Conservation (phyloP, 2,329 filamentous ascomycete genomes). For the Myriosclerotinia curreyana region DNA sequence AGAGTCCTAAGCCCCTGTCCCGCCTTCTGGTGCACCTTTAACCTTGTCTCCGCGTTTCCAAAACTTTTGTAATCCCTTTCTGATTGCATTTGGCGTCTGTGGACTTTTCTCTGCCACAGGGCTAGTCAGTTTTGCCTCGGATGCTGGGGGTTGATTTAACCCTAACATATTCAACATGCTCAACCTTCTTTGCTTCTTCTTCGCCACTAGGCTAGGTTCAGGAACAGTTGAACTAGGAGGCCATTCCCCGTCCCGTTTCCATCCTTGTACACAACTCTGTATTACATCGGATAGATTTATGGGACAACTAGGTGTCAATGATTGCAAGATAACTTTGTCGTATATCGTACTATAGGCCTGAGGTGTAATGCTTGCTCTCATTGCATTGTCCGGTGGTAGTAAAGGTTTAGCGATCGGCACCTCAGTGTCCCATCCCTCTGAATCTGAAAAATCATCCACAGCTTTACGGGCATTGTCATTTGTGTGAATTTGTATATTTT, state of each 20-base stretch:
- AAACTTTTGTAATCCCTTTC: slow-evolving; percentile 7
- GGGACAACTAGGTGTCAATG: slow-evolving; percentile 78
- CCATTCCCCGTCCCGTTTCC: slow-evolving; percentile 94
- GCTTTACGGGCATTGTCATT: slow-evolving; percentile 31
- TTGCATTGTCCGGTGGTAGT: slow-evolving; percentile 68
- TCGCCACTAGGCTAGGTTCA: slow-evolving; percentile 35
- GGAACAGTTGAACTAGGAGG: slow-evolving; percentile 60
- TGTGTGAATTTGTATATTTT: slow-evolving; percentile 39
- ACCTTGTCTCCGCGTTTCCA: slow-evolving; percentile 17
- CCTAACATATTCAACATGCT: slow-evolving; percentile 37
- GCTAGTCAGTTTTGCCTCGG: slow-evolving; percentile 16
- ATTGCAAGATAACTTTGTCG: slow-evolving; percentile 79
- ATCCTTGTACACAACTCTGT: slow-evolving; percentile 77
- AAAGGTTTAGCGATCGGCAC: slow-evolving; percentile 72
- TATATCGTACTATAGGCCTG: slow-evolving; percentile 78
- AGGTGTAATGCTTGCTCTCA: slow-evolving; percentile 73
- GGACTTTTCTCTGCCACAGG: slow-evolving; percentile 19
- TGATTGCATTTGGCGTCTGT: slow-evolving; percentile 5
- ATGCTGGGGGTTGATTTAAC: slow-evolving; percentile 23
- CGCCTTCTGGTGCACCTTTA: not conserved
- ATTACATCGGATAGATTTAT: slow-evolving; percentile 84
- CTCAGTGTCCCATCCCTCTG: slow-evolving; percentile 35
- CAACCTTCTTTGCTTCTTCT: slow-evolving; percentile 32
- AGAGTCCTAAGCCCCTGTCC: slow-evolving; percentile 1
- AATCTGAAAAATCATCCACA: slow-evolving; percentile 29